Percentiles rank a stretch among this genome's conserved stretches.
phyloP scores from a whole-genome alignment of 805 yeast species.

The Candida sonorensis region DNA sequence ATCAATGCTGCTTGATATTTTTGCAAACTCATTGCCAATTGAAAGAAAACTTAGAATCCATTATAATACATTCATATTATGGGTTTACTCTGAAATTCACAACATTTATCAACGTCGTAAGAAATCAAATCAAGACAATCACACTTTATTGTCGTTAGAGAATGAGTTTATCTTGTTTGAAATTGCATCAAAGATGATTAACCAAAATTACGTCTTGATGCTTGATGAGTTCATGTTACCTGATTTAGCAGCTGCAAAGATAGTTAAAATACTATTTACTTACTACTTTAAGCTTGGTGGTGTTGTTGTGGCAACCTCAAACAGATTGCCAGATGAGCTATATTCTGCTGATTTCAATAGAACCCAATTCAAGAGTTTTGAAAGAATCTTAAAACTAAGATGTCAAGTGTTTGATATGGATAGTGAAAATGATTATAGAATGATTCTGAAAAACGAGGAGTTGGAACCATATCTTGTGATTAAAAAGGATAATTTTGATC shows the following conservation, averaged over 20 bases:
- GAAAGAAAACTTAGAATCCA: conserved; percentile 64
- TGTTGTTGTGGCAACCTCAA: conserved; percentile 67
- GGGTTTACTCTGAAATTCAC: conserved; percentile 62
- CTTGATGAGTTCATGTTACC: conserved; percentile 75
- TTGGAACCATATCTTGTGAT: conserved; percentile 28
- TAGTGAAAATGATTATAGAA: conserved; percentile 50
- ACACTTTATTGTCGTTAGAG: conserved; percentile 34
- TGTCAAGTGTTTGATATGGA: conserved; percentile 61
- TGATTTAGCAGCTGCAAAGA: conserved; percentile 68
- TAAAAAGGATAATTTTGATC: conserved; percentile 19
- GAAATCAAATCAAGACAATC: conserved; percentile 24
- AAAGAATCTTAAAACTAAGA: conserved; percentile 47
- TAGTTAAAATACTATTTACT: conserved; percentile 56
- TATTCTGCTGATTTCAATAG: conserved; percentile 61
- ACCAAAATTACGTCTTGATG: conserved; percentile 49
- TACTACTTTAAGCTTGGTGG: conserved; percentile 71
- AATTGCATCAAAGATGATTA: conserved; percentile 57
- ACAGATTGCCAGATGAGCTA: conserved; percentile 64
- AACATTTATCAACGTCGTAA: conserved; percentile 39
- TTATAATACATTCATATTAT: conserved; percentile 60
- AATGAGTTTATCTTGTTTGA: conserved; percentile 62
- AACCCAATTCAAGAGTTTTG: conserved; percentile 50
- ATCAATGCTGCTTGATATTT: conserved; percentile 66
- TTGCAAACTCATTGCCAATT: conserved; percentile 60
- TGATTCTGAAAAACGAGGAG: conserved; percentile 22